These are phyloP conservation scores for Selenicereus undatus DNA, from an alignment of 148 eudicot genomes.

Conservation along the genomic window DNA sequence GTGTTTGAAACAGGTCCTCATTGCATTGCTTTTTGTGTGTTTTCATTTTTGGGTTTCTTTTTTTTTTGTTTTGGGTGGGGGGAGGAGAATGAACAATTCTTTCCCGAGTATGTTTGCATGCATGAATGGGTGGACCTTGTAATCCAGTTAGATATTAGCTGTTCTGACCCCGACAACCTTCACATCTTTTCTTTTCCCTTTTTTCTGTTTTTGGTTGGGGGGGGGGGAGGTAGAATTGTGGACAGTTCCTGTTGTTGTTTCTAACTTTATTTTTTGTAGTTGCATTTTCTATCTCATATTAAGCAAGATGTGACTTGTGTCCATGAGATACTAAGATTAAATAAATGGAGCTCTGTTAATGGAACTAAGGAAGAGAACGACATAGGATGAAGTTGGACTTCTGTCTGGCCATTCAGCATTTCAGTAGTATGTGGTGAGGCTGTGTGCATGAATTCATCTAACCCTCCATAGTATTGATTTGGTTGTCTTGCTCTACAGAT, in stretches of 20 bases:
- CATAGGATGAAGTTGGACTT: background rate
- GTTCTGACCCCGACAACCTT: background rate
- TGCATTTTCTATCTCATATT: background rate
- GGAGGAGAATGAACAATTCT: background rate
- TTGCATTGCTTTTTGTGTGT: background rate
- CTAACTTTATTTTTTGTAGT: background rate
- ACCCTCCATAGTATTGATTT: background rate
- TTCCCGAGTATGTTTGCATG: background rate
- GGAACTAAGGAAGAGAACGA: no score
- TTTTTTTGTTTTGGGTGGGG: background rate
- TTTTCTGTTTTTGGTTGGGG: background rate
- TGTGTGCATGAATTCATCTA: background rate
- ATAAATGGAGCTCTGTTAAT: background rate
- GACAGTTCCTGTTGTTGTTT: background rate
- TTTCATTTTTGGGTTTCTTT: background rate
- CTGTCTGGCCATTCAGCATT: background rate
- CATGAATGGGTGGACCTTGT: background rate
- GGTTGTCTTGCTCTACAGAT: no score
- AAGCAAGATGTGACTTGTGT: background rate
- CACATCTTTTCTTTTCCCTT: background rate
- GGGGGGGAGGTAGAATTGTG: background rate
- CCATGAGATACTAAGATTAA: background rate
- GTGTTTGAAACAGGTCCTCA: background rate
- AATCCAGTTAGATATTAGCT: background rate
- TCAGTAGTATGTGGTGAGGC: background rate